Base-by-base conservation (phyloP, 2,329 filamentous ascomycete species). In the Aspergillus floridensis region DNA sequence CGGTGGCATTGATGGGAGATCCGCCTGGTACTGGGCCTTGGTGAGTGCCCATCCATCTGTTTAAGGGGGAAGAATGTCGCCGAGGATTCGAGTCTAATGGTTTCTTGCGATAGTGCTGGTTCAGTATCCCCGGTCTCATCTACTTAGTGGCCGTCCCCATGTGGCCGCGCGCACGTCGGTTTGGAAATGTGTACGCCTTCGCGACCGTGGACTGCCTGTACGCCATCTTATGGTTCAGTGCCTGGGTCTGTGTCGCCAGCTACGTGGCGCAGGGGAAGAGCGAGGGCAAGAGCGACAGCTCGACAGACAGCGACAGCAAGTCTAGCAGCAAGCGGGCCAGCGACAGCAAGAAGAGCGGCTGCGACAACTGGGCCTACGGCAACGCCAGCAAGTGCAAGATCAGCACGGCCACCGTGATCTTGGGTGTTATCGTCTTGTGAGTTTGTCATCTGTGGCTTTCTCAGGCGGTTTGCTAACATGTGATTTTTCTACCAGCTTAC, bases 61-160 rank as follows among this genome's bases (percentile, higher is more conserved):
- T 29, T 29, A 0, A 22, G 22, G 22, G 3, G 22, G 4, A 22
- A 3, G 32, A 5, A 12, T 35, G 44, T 24, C 26, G 26, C 26
- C 26, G 31, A 21, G 6, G 57, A 31, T 24, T 11, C 19, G 19
- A 48, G 32, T 31, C 57, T 58, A 52, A 59, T 32, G 24, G 38
- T 31, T 49, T 12, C 14, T 46, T 50, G 35, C 11, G 61, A 49
- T 63, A 87, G 85, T 87, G 85, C 70, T 87, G 84, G 78, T 71
- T 86, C 63, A 82, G 80, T 47, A 77, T 84, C 47, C 84, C 84
- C 12, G 82, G 81, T 29, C 74, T 87, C 38, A 76, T 86, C 59
- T 88, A 87, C 70, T 81, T 86, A 57, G 78, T 81, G 49, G 84
- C 84, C 70, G 82, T 85, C 4, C 85, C 85, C 5, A 83, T 85